Conservation (phyloP, 306 rosid species). For the Quercus bicolor region DNA sequence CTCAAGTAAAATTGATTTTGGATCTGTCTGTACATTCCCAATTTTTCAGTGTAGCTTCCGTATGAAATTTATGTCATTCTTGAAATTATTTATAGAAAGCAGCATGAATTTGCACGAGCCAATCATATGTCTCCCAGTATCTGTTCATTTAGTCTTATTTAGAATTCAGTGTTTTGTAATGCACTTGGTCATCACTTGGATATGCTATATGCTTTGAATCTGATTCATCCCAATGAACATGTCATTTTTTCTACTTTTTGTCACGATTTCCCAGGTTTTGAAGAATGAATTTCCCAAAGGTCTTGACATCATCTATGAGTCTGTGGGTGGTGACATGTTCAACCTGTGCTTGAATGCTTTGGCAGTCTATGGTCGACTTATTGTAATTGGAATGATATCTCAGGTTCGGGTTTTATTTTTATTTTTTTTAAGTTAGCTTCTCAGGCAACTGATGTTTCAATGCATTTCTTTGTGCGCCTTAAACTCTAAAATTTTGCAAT, state of each 20-base stretch:
- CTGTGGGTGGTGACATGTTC: constrained; percentile 95
- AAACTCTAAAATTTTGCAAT: too few species aligned
- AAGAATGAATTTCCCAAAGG: constrained; percentile 76
- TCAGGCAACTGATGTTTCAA: not conserved
- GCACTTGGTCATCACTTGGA: not conserved
- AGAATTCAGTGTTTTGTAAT: not conserved
- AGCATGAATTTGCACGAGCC: not conserved
- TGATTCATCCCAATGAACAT: not conserved
- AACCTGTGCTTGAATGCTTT: constrained; percentile 81
- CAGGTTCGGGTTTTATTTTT: constrained; percentile 52
- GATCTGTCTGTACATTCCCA: not conserved
- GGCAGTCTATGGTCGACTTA: constrained; percentile 74
- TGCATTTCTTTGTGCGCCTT: not conserved
- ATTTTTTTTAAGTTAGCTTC: not conserved
- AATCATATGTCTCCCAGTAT: not conserved
- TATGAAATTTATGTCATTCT: not conserved
- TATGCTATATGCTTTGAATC: not conserved
- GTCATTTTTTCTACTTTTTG: not conserved
- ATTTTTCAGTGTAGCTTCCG: not conserved
- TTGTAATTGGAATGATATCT: constrained; percentile 96
- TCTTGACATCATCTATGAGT: constrained; percentile 82
- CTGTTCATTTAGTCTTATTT: not conserved
- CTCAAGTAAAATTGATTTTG: not conserved
- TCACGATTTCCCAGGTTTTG: constrained; percentile 51
- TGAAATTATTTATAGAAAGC: not conserved